Evolutionary conservation across 2,329 filamentous ascomycete genomes (phyloP).

Genomic region (Sporothrix luriei): DNA sequence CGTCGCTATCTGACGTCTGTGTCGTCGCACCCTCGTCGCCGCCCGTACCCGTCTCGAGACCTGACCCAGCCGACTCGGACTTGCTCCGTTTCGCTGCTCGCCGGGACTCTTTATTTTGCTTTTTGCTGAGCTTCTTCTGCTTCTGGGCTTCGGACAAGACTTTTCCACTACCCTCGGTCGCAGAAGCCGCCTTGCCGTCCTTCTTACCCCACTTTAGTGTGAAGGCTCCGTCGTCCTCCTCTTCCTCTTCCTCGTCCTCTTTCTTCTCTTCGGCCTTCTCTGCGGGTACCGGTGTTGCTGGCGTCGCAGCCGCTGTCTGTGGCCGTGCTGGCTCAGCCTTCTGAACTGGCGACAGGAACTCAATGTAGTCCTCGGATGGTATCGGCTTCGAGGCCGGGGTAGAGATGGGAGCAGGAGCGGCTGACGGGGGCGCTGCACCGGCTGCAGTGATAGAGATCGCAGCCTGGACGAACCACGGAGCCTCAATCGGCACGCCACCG

Average conservation of each 20-base stretch:
- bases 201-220: slow-evolving; percentile 34
- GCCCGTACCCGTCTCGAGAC: slow-evolving; percentile 38
- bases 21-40: slow-evolving; percentile 30
- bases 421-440: neutral
- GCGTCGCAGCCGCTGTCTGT: neutral
- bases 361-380: slow-evolving; percentile 33
- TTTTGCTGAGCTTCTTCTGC: slow-evolving; percentile 33
- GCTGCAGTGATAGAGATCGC: slow-evolving; percentile 25
- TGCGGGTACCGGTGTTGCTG: neutral
- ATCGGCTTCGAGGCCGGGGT: neutral
- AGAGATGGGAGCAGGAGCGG: neutral
- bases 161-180: neutral
- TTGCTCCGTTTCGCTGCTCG: slow-evolving; percentile 40
- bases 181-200: slow-evolving; percentile 1
- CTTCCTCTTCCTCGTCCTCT: slow-evolving; percentile 40
- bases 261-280: slow-evolving; percentile 36
- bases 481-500: slow-evolving; percentile 20
- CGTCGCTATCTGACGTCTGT: slow-evolving; percentile 43
- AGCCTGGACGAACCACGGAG: slow-evolving; percentile 36
- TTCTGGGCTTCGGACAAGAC: slow-evolving; percentile 2
- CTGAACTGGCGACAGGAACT: slow-evolving; percentile 26
- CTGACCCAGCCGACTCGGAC: slow-evolving; percentile 39
- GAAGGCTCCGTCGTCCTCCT: slow-evolving; percentile 25
- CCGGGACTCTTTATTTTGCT: slow-evolving; percentile 34
- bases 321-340: slow-evolving; percentile 9